A percentile compares a stretch with the other conserved stretches of the same genome.
Evolutionary conservation across 495 filamentous ascomycete genomes (phyloP).

Genomic region (Penicillium psychrofluorescens): DNA sequence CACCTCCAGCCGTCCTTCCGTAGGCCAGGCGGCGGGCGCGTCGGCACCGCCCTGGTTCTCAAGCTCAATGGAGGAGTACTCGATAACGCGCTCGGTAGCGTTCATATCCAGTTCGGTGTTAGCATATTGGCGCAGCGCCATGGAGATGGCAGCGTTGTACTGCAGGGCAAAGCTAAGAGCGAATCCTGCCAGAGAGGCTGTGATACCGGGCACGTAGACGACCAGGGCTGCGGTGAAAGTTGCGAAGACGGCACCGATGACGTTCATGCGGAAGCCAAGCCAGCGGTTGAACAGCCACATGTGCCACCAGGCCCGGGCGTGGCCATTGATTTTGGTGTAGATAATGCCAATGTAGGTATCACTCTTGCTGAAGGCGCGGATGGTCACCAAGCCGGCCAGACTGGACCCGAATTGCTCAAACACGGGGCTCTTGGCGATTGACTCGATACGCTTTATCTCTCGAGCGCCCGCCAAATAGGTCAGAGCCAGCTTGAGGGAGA

Average conservation of each 20-base stretch:
- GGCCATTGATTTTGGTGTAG: conserved; percentile 58
- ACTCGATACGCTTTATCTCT: conserved; percentile 70
- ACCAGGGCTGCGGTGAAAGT: conserved; percentile 57
- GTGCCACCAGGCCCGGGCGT: conserved; percentile 55
- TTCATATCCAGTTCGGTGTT: conserved; percentile 76
- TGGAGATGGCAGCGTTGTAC: conserved; percentile 42
- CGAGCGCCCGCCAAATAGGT: conserved; percentile 63
- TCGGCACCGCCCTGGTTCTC: conserved; percentile 52
- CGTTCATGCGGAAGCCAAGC: conserved; percentile 64
- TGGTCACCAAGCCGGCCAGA: conserved; percentile 65
- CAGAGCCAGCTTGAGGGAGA: conserved; percentile 50
- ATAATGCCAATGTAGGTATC: conserved; percentile 59
- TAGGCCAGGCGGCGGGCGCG: conserved; percentile 74
- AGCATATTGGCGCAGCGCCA: conserved; percentile 42
- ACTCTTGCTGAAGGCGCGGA: conserved; percentile 63
- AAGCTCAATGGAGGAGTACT: conserved; percentile 66
- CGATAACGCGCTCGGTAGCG: conserved; percentile 71
- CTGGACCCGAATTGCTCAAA: conserved; percentile 70
- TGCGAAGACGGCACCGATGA: conserved; percentile 66
- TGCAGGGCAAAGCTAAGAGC: conserved; percentile 55
- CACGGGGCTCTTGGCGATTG: conserved; percentile 63
- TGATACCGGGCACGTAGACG: conserved; percentile 54
- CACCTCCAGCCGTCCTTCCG: conserved; percentile 67
- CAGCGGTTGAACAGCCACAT: conserved; percentile 67
- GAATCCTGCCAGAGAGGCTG: conserved; percentile 74